Base-by-base conservation (phyloP, 2,329 filamentous ascomycete species). In the Sclerotinia minor region DNA sequence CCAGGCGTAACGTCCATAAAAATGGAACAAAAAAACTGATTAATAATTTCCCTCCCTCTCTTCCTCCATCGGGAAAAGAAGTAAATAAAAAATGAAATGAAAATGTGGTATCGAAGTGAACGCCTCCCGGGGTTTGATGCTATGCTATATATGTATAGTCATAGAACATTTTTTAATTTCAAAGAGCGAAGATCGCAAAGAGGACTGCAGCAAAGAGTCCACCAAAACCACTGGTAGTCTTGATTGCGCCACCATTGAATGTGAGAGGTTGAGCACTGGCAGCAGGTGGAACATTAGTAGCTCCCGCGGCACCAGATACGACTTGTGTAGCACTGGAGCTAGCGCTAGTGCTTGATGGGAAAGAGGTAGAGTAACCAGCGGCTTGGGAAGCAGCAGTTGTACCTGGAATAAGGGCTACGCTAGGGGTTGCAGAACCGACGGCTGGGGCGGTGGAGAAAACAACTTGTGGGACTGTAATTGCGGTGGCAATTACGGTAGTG, bases 381-480 rank as follows among this genome's bases (percentile, higher is more conserved):
- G 70, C 53, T 17, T 63, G 67, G 8, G 69, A 47, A 38, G 61
- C 68, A 11, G 71, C 55, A 26, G 72, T 71, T 64, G 76, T 70
- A 69, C 77, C 77, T 61, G 81, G 79, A 66, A 80, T 80, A 38
- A 81, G 77, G 50, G 82, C 74, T 49, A 73, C 69, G 11, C 71
- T 67, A 19, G 68, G 54, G 13, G 67, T 58, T 15, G 65, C 59
- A 13, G 68, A 67, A 8, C 71, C 53, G 8, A 68, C 45, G 11
- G 69, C 67, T 35, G 68, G 49, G 11, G 71, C 67, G 45, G 75
- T 77, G 21, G 70, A 68, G 79, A 87, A 82, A 75, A 76, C 80
- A 65, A 87, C 81, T 78, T 83, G 77, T 54, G 85, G 85, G 35
- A 87, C 81, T 59, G 80, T 77, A 70, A 87, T 72, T 74, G 81